Percentiles rank a stretch among this genome's conserved stretches.
These are phyloP conservation scores for Erythrophleum fordii DNA, from an alignment of 306 rosid genomes.

Conservation along the genomic window DNA sequence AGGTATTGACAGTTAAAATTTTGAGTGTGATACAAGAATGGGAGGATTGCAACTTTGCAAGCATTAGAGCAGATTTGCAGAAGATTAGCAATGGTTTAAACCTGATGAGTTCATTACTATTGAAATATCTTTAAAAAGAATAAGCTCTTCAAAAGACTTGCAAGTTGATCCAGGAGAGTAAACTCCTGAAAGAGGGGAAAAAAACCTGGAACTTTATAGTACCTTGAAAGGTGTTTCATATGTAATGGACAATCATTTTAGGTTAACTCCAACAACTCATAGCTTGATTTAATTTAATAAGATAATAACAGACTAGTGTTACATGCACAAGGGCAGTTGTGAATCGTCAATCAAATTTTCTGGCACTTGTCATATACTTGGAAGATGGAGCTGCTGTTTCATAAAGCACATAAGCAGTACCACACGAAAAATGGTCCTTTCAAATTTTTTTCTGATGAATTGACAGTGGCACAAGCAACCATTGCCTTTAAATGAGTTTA, in stretches of 20 bases:
- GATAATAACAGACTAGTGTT: not conserved
- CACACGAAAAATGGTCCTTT: not conserved
- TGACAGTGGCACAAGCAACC: not conserved
- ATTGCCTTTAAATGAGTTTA: not conserved
- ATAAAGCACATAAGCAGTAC: slow-evolving; percentile 14
- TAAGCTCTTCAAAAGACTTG: slow-evolving; percentile 11
- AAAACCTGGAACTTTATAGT: not conserved
- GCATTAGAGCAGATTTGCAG: not conserved
- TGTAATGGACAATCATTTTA: slow-evolving; percentile 2
- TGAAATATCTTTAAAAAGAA: not conserved
- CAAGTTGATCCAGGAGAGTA: not conserved
- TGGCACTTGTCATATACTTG: not conserved
- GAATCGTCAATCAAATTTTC: not conserved
- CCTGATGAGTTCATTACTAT: not conserved
- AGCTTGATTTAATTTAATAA: not conserved
- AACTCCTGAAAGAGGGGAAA: not conserved
- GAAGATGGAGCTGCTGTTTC: slow-evolving; percentile 9
- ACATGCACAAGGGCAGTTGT: not conserved
- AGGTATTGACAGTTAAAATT: not conserved
- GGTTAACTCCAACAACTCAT: slow-evolving; percentile 7
- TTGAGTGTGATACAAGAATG: not conserved
- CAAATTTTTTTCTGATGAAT: not conserved
- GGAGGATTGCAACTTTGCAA: slow-evolving; percentile 5
- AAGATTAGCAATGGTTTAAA: not conserved
- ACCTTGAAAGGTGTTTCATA: not conserved